phyloP scores from a whole-genome alignment of 805 yeast species.

The Kodamaea nitidulidarum region DNA sequence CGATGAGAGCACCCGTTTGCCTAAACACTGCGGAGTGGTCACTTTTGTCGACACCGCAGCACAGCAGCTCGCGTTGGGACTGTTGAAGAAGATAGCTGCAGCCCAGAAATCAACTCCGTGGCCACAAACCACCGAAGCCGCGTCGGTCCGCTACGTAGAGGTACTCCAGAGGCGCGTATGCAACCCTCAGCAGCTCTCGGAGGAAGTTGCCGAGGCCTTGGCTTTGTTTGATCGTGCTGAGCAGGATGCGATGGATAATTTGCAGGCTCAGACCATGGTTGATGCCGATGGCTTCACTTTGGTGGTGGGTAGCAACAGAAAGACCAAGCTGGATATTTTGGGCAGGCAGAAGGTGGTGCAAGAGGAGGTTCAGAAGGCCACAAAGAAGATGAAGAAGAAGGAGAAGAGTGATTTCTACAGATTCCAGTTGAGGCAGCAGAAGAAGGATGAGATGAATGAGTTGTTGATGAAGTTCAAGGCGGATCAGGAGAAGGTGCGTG shows the following conservation, averaged over 20 bases:
- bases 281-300: slow-evolving; percentile 94
- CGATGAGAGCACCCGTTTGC: slow-evolving; percentile 44
- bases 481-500: slow-evolving; percentile 81
- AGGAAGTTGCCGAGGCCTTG: slow-evolving; percentile 58
- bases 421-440: slow-evolving; percentile 91
- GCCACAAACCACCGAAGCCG: slow-evolving; percentile 32
- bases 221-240: slow-evolving; percentile 68
- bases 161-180: slow-evolving; percentile 32
- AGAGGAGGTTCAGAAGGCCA: slow-evolving; percentile 33
- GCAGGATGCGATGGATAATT: slow-evolving; percentile 51
- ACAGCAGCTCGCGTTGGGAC: slow-evolving; percentile 57
- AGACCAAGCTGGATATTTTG: slow-evolving; percentile 68
- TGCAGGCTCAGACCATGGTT: slow-evolving; percentile 56
- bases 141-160: slow-evolving; percentile 43
- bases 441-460: slow-evolving; percentile 89
- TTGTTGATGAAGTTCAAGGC: slow-evolving; percentile 77
- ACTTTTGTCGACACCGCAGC: slow-evolving; percentile 71
- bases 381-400: slow-evolving; percentile 58
- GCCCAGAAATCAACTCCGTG: slow-evolving; percentile 28
- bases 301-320: slow-evolving; percentile 84
- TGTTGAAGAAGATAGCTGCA: slow-evolving; percentile 49
- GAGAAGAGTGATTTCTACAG: slow-evolving; percentile 91
- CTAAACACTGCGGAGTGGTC: slow-evolving; percentile 70
- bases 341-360: slow-evolving; percentile 46
- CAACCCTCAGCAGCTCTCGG: slow-evolving; percentile 49